Conservation (phyloP, 768 basidiomycete genomes). For the Mycena leptocephala region DNA sequence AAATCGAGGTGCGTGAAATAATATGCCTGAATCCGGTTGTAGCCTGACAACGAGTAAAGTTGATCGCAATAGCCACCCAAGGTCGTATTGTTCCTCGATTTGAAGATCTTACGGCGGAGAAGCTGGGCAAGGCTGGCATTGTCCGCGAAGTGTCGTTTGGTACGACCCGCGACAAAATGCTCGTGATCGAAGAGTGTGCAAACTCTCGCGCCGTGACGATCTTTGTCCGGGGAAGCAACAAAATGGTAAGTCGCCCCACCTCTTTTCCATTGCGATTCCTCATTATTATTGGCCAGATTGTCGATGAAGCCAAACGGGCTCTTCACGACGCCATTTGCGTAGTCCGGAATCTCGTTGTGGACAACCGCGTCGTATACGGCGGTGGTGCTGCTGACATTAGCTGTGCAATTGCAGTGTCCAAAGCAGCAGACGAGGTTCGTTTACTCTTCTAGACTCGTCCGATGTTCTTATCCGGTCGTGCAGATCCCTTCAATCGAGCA, state of each 20-base stretch:
- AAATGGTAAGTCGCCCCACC: constrained; percentile 80
- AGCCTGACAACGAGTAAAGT: constrained; percentile 58
- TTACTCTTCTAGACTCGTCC: not conserved
- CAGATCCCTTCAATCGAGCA: constrained; percentile 98
- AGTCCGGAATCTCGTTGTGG: constrained; percentile 94
- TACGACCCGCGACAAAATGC: constrained; percentile 99
- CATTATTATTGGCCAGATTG: constrained; percentile 74
- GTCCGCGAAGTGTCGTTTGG: constrained; percentile 97
- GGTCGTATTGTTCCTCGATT: constrained; percentile 99
- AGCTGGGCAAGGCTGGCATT: constrained; percentile 94
- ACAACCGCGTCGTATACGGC: constrained; percentile 98
- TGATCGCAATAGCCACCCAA: constrained; percentile 98
- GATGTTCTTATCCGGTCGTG: constrained; percentile 6
- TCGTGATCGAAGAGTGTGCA: constrained; percentile 98
- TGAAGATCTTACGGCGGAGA: constrained; percentile 93
- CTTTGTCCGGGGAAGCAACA: constrained; percentile 98
- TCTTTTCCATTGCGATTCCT: not conserved
- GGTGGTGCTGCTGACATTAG: constrained; percentile 99
- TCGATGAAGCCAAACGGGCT: constrained; percentile 98
- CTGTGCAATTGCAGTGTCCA: constrained; percentile 92
- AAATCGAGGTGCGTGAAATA: constrained; percentile 90
- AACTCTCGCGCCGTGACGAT: constrained; percentile 97
- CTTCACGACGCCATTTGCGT: constrained; percentile 98
- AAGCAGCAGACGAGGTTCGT: constrained; percentile 93
- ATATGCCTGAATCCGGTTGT: not conserved